These are phyloP conservation scores for Sarocladium brachiariae DNA, from an alignment of 2,329 filamentous ascomycete genomes.

Conservation along the genomic window DNA sequence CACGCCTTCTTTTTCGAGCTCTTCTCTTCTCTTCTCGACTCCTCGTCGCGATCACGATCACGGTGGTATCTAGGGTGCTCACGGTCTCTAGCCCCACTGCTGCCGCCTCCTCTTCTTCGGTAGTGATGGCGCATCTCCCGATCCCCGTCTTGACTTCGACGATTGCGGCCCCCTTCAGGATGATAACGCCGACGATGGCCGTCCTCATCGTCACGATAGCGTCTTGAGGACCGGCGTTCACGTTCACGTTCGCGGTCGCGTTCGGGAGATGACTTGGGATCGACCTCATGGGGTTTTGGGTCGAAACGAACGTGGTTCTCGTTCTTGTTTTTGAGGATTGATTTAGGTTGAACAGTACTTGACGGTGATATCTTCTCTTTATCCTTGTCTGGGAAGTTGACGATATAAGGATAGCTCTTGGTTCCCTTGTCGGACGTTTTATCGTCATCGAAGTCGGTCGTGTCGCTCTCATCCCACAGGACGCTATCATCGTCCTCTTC, in stretches of 20 bases:
- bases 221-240: slow-evolving; percentile 14
- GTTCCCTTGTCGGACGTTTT: slow-evolving; percentile 22
- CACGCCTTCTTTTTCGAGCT: slow-evolving; percentile 37
- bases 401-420: slow-evolving; percentile 30
- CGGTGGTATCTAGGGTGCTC: slow-evolving; percentile 30
- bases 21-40: slow-evolving; percentile 26
- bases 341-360: slow-evolving; percentile 39
- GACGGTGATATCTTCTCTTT: slow-evolving; percentile 28
- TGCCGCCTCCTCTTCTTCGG: not conserved
- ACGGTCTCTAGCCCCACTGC: slow-evolving; percentile 23
- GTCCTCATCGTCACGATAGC: slow-evolving; percentile 16
- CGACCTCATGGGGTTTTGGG: slow-evolving; percentile 39
- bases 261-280: slow-evolving; percentile 20
- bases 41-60: slow-evolving; percentile 13
- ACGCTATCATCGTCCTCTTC: slow-evolving; percentile 23
- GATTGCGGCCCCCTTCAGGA: slow-evolving; percentile 14
- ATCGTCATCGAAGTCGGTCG: slow-evolving; percentile 27
- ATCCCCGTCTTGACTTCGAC: not conserved
- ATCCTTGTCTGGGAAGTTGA: slow-evolving; percentile 26
- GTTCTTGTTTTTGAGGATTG: slow-evolving; percentile 56
- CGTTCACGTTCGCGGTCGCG: slow-evolving; percentile 23
- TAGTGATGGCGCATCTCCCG: slow-evolving; percentile 19
- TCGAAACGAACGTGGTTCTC: slow-evolving; percentile 50
- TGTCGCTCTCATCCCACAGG: slow-evolving; percentile 24
- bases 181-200: slow-evolving; percentile 14